A percentile compares a stretch with the other conserved stretches of the same genome.
Evolutionary conservation across 2,329 filamentous ascomycete species (phyloP).

Genomic region (Pyrenophora graminea): DNA sequence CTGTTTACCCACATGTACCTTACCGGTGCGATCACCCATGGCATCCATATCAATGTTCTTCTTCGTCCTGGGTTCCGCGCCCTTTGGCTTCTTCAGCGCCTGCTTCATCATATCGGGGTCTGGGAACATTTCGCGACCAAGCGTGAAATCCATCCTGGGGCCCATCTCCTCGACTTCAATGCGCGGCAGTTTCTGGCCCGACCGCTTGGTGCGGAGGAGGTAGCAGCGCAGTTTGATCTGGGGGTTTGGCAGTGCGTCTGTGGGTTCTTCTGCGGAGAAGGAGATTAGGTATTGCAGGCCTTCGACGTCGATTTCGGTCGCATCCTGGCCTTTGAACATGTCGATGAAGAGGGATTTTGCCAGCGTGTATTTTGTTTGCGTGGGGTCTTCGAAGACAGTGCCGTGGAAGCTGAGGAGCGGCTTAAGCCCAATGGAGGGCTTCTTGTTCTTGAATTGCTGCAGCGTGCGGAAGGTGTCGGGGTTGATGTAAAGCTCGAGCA

Average conservation of each 20-base stretch:
- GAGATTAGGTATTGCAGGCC: constrained; percentile 89
- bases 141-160: constrained; percentile 86
- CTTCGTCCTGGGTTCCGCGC: constrained; percentile 76
- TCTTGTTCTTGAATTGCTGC: constrained; percentile 70
- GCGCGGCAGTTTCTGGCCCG: constrained; percentile 82
- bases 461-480: constrained; percentile 71
- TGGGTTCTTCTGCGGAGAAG: constrained; percentile 69
- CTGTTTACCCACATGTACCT: constrained; percentile 88
- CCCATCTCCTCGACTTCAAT: constrained; percentile 96
- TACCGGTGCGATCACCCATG: constrained; percentile 95
- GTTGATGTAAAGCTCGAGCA: constrained; percentile 88
- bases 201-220: constrained; percentile 81
- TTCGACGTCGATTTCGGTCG: constrained; percentile 87
- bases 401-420: constrained; percentile 92
- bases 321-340: constrained; percentile 83
- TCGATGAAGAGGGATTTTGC: constrained; percentile 87
- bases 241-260: constrained; percentile 50
- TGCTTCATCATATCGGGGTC: constrained; percentile 83
- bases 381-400: constrained; percentile 81
- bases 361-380: constrained; percentile 77
- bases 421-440: constrained; percentile 74
- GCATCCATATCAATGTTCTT: constrained; percentile 93
- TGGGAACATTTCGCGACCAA: constrained; percentile 79
- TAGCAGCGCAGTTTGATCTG: constrained; percentile 75
- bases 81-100: constrained; percentile 83